Evolutionary conservation across 805 yeast species (phyloP), one percentile per base, ranked within the genome.

Genomic region (Kazachstania taianensis): DNA sequence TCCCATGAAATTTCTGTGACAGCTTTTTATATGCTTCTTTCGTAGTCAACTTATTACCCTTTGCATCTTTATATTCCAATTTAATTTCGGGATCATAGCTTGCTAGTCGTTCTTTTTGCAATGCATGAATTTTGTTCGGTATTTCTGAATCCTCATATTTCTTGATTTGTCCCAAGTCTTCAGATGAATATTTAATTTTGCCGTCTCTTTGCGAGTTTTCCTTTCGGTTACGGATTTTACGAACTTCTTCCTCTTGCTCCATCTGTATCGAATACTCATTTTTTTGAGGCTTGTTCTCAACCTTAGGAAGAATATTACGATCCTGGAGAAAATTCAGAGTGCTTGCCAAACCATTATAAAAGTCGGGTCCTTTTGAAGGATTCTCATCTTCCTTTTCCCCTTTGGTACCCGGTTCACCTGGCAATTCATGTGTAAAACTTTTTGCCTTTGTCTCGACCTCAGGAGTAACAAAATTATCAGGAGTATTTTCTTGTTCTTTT

Each of bases 1-100:
- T 55, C 1, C 92, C 94, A 53, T 84, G 94, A 55, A 82, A 84
- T 43, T 75, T 73, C 42, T 80, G 87, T 3, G 92, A 79, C 32
- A 83, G 59, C 41, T 72, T 72, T 59, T 81, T 83, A 63, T 72
- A 84, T 1, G 94, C 94, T 41, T 78, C 78, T 49, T 79, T 81
- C 3, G 77, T 66, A 20, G 67, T 60, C 19, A 85, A 56, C 15
- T 63, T 62, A 22, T 70, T 62, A 1, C 94, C 94, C 2, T 57
- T 46, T 18, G 73, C 78, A 52, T 83, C 94, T 14, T 64, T 67
- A 54, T 83, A 81, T 18, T 65, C 67, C 4, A 84, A 48, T 7
- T 59, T 49, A 7, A 70, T 53, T 1, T 59, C 61, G 1, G 76
- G 75, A 35, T 59, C 55, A 46, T 69, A 70, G 33, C 57, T 47